Percentiles rank a stretch among this genome's conserved stretches.
Conservation (phyloP, 192 early-diverging fungal genomes). For the Dissophora globulifera region DNA sequence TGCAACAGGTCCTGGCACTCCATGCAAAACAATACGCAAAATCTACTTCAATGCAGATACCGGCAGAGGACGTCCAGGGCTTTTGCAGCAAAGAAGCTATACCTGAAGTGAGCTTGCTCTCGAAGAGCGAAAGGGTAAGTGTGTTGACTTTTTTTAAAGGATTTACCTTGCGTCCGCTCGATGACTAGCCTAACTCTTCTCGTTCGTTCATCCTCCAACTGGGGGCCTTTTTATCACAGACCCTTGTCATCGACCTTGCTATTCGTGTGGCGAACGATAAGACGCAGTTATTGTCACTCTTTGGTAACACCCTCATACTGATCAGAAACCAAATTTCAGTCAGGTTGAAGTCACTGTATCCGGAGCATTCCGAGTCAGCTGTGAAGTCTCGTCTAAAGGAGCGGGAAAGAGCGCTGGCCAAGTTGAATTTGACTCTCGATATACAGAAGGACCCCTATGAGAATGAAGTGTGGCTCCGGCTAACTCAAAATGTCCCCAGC, state of each 20-base stretch:
- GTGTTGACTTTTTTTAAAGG: too few species aligned
- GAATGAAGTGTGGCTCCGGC: constrained; percentile 1
- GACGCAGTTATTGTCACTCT: neutral
- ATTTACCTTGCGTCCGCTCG: too few species aligned
- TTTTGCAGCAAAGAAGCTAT: constrained; percentile 2
- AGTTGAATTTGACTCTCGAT: neutral
- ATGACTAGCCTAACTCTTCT: too few species aligned
- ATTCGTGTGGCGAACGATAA: neutral
- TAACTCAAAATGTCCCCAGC: neutral
- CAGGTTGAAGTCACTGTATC: neutral
- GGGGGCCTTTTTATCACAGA: neutral
- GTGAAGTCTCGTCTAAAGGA: neutral
- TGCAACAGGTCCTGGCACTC: neutral
- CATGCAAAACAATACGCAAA: neutral
- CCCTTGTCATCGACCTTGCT: constrained; percentile 8
- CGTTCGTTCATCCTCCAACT: too few species aligned
- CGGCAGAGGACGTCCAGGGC: neutral
- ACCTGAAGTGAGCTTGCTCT: neutral
- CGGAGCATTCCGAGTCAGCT: too few species aligned
- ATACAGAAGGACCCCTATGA: neutral
- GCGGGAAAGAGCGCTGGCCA: neutral
- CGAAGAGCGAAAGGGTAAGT: too few species aligned
- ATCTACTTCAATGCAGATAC: neutral
- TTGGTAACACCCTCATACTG: constrained; percentile 7
- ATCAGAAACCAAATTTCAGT: neutral